A percentile compares a stretch with the other conserved stretches of the same genome.
These are phyloP conservation scores for Leptographium wingfieldii DNA, from an alignment of 2,329 filamentous ascomycete species.

Conservation along the genomic window DNA sequence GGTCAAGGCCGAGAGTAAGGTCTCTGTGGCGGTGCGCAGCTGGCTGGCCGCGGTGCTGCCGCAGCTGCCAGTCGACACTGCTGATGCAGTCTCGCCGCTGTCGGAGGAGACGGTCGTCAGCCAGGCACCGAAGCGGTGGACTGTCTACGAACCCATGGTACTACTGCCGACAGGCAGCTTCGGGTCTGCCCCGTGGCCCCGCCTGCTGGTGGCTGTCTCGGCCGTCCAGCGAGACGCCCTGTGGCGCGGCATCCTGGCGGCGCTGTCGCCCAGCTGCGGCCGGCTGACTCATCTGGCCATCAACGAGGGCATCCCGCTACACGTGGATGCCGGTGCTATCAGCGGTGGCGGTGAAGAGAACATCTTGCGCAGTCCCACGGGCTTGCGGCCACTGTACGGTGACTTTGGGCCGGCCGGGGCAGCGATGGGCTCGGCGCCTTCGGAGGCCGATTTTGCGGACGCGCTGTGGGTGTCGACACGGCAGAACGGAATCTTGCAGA, in stretches of 20 bases:
- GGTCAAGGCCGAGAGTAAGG: slow-evolving; percentile 22
- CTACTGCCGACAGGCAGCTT: slow-evolving; percentile 49
- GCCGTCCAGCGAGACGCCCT: slow-evolving; percentile 21
- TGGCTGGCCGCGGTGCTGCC: slow-evolving; percentile 18
- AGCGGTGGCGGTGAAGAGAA: slow-evolving; percentile 38
- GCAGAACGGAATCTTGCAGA: slow-evolving; percentile 71
- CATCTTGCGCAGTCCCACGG: slow-evolving; percentile 57
- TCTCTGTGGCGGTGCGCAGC: slow-evolving; percentile 21
- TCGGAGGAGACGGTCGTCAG: slow-evolving; percentile 11
- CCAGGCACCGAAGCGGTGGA: slow-evolving; percentile 43
- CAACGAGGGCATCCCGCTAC: slow-evolving; percentile 48
- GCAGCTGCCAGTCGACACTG: neutral
- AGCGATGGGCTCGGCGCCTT: slow-evolving; percentile 16
- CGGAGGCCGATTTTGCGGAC: slow-evolving; percentile 40
- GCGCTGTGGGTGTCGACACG: slow-evolving; percentile 70
- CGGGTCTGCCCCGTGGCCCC: slow-evolving; percentile 25
- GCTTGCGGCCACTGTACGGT: slow-evolving; percentile 58
- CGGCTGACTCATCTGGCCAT: slow-evolving; percentile 43
- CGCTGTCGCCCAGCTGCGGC: slow-evolving; percentile 28
- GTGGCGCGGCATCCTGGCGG: slow-evolving; percentile 35
- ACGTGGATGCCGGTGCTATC: slow-evolving; percentile 10
- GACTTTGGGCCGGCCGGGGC: slow-evolving; percentile 48
- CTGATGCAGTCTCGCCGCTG: neutral
- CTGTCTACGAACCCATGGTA: slow-evolving; percentile 47
- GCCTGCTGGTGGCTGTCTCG: slow-evolving; percentile 19